Percentiles rank a stretch among this genome's conserved stretches.
Evolutionary conservation across 2,329 filamentous ascomycete genomes (phyloP).

Genomic region (Fusarium azukiicola): DNA sequence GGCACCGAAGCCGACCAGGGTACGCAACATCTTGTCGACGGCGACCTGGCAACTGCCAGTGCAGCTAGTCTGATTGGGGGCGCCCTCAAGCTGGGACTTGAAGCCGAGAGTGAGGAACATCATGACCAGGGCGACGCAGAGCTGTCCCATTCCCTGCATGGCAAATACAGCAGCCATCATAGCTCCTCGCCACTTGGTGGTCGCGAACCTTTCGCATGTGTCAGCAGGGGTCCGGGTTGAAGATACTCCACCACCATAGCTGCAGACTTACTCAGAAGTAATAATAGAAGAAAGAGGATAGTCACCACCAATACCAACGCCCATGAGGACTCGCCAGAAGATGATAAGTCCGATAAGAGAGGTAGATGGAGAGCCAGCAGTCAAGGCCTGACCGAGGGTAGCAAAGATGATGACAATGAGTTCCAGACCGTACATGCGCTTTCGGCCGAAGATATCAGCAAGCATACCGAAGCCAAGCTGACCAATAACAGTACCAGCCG

Average conservation of each 20-base stretch:
- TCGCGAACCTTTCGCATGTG: constrained; percentile 86
- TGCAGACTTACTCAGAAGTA: constrained; percentile 86
- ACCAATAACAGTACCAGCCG: constrained; percentile 90
- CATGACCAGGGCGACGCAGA: constrained; percentile 87
- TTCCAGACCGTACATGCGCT: constrained; percentile 87
- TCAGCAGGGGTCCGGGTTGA: too few species aligned
- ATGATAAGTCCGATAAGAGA: constrained; percentile 84
- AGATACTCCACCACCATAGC: too few species aligned
- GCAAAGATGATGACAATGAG: constrained; percentile 90
- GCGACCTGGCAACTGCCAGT: constrained; percentile 61
- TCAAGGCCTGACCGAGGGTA: constrained; percentile 86
- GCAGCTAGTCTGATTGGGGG: constrained; percentile 79
- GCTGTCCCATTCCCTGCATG: constrained; percentile 93
- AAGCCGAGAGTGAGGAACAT: constrained; percentile 88
- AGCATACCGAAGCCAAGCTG: constrained; percentile 89
- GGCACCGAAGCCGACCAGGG: constrained; percentile 89
- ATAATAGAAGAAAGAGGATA: constrained; percentile 92
- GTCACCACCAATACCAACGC: constrained; percentile 72
- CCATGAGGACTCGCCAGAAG: constrained; percentile 91
- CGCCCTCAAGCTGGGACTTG: constrained; percentile 79
- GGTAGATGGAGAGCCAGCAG: constrained; percentile 81
- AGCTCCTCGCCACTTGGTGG: constrained; percentile 90
- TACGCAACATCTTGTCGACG: constrained; percentile 94
- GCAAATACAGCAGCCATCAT: constrained; percentile 95
- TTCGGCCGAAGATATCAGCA: constrained; percentile 89